Conservation (phyloP, 331 rosid species). For the Pyracantha coccinea region DNA sequence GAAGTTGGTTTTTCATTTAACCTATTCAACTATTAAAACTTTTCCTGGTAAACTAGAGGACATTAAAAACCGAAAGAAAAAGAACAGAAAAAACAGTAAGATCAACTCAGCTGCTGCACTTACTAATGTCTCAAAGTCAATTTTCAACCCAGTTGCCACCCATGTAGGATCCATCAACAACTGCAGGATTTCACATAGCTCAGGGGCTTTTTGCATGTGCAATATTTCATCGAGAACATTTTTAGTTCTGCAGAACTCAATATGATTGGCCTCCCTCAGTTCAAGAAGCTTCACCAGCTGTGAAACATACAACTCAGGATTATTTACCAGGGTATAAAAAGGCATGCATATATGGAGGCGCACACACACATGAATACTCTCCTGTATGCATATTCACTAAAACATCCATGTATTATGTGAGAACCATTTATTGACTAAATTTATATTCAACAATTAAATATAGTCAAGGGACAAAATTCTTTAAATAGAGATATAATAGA, state of each 20-base stretch:
- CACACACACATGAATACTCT: neutral
- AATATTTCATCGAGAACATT: constrained; percentile 77
- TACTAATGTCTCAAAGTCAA: constrained; percentile 71
- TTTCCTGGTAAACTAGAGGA: neutral
- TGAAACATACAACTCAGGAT: constrained; percentile 15
- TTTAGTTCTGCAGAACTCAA: constrained; percentile 88
- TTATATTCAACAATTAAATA: neutral
- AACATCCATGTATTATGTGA: neutral
- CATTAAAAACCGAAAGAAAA: neutral
- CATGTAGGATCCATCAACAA: constrained; percentile 83
- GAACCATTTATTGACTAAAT: neutral
- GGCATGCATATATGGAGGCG: neutral
- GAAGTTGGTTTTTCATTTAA: neutral
- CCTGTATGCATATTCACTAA: neutral
- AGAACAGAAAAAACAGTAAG: neutral
- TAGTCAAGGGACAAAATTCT: neutral
- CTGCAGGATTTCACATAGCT: constrained; percentile 63
- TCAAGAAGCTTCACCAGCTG: constrained; percentile 98
- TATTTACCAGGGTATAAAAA: neutral
- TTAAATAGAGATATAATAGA: neutral
- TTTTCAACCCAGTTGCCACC: constrained; percentile 85
- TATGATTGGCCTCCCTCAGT: constrained; percentile 87
- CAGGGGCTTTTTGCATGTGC: constrained; percentile 53
- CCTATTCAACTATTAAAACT: neutral
- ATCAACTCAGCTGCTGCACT: constrained; percentile 23